These are phyloP conservation scores for Podaxis sp. DNA, from an alignment of 768 basidiomycete genomes.

Conservation along the genomic window DNA sequence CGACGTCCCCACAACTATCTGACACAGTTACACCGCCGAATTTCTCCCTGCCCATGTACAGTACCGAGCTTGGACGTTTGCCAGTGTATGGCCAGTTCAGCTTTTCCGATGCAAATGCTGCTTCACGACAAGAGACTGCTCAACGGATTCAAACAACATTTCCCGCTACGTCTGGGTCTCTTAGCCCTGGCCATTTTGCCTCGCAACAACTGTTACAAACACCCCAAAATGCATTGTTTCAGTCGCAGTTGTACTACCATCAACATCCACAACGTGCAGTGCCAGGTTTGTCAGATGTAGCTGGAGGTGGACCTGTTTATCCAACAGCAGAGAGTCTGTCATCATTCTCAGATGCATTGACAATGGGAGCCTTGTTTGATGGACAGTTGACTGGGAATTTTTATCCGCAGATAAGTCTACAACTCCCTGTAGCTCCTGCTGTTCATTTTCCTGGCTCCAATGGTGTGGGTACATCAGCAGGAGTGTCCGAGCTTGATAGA, in stretches of 20 bases:
- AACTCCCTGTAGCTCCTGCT: background rate
- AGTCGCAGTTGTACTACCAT: background rate
- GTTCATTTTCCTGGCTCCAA: background rate
- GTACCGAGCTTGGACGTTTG: slow-evolving; percentile 54
- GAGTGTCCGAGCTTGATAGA: background rate
- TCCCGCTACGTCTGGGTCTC: background rate
- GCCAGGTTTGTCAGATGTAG: background rate
- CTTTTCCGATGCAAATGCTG: slow-evolving; percentile 27
- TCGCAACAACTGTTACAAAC: background rate
- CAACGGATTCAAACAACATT: background rate
- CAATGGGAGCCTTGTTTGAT: slow-evolving; percentile 1
- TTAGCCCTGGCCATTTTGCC: background rate
- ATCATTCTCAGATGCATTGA: background rate
- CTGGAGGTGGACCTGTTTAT: background rate
- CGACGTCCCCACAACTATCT: slow-evolving; percentile 10
- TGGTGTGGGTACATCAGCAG: background rate
- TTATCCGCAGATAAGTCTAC: background rate
- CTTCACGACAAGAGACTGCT: slow-evolving; percentile 11
- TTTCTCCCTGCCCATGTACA: slow-evolving; percentile 51
- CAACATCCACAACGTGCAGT: background rate
- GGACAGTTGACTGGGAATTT: slow-evolving; percentile 3
- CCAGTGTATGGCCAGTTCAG: slow-evolving; percentile 45
- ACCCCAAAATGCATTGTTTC: background rate
- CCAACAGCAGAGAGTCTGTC: background rate
- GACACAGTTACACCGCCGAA: slow-evolving; percentile 18